Percentiles rank a stretch among this genome's conserved stretches.
Conservation (phyloP, 208 protist genomes). For the Tritrichomonas foetus region DNA sequence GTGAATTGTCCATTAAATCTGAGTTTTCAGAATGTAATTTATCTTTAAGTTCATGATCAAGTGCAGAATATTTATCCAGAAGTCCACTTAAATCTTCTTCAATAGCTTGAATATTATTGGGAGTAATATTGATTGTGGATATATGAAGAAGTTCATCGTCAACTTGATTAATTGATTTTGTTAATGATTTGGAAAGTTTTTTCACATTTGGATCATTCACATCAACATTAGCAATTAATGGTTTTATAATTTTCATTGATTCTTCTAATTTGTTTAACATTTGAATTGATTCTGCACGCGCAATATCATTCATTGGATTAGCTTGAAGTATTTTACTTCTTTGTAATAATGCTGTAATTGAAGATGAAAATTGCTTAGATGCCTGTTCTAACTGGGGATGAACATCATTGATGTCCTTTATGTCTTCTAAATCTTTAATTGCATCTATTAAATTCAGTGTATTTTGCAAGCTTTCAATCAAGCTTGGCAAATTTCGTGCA, state of each 20-base stretch:
- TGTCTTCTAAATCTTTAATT: not conserved
- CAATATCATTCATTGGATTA: not conserved
- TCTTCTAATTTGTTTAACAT: not conserved
- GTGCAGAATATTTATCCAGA: too few species aligned
- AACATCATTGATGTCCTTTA: not conserved
- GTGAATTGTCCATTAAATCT: too few species aligned
- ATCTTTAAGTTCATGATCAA: too few species aligned
- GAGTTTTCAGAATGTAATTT: too few species aligned
- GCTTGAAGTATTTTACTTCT: not conserved
- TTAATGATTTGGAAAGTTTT: not conserved
- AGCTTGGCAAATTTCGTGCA: too few species aligned
- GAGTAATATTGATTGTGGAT: conserved; percentile 4
- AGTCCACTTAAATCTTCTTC: too few species aligned
- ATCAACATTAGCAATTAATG: too few species aligned
- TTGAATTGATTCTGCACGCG: not conserved
- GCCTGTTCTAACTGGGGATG: not conserved
- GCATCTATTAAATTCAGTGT: not conserved
- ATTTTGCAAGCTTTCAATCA: too few species aligned
- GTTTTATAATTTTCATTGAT: not conserved
- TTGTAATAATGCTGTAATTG: not conserved
- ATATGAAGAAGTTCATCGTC: not conserved
- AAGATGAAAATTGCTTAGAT: not conserved
- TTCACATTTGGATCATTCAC: not conserved
- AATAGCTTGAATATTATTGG: not conserved
- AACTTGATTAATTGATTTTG: not conserved